Conservation (phyloP, 1,284 basidiomycete species). For the Trichosporon coremiiforme region DNA sequence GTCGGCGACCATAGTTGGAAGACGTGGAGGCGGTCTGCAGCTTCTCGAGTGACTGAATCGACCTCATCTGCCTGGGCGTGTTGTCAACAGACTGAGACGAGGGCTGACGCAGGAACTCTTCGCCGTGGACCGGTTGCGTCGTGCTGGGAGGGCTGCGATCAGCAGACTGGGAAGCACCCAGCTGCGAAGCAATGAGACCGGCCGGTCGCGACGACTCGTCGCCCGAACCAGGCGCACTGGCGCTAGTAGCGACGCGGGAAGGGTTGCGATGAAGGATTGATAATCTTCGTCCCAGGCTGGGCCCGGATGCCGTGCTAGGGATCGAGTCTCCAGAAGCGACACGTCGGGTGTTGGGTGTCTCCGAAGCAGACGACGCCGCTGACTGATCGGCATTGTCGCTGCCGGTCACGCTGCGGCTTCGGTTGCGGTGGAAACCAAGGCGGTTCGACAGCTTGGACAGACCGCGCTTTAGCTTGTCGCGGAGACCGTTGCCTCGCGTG, state of each 20-base stretch:
- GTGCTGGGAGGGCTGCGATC: constrained; percentile 7
- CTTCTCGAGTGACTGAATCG: constrained; percentile 31
- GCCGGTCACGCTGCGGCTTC: constrained; percentile 45
- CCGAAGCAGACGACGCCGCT: constrained; percentile 19
- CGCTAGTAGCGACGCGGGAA: background rate
- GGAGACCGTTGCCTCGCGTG: constrained; percentile 47
- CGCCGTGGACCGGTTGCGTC: constrained; percentile 13
- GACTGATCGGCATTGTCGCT: constrained; percentile 31
- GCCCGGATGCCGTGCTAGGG: constrained; percentile 13
- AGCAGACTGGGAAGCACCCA: constrained; percentile 10
- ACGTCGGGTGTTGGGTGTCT: constrained; percentile 19
- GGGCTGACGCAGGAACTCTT: constrained; percentile 27
- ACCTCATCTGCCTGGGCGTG: constrained; percentile 27
- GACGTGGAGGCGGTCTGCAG: constrained; percentile 7
- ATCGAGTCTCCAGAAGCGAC: constrained; percentile 29
- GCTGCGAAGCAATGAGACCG: constrained; percentile 10
- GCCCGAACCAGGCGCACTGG: constrained; percentile 10
- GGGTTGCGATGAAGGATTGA: constrained; percentile 20
- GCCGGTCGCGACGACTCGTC: constrained; percentile 29
- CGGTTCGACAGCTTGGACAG: constrained; percentile 46
- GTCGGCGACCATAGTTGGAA: constrained; percentile 5
- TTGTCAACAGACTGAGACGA: constrained; percentile 23
- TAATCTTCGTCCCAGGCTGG: constrained; percentile 24
- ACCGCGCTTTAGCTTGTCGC: constrained; percentile 47
- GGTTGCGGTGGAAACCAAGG: constrained; percentile 37